phyloP scores from a whole-genome alignment of 106 monocot species.

The Dendrobium officinale region DNA sequence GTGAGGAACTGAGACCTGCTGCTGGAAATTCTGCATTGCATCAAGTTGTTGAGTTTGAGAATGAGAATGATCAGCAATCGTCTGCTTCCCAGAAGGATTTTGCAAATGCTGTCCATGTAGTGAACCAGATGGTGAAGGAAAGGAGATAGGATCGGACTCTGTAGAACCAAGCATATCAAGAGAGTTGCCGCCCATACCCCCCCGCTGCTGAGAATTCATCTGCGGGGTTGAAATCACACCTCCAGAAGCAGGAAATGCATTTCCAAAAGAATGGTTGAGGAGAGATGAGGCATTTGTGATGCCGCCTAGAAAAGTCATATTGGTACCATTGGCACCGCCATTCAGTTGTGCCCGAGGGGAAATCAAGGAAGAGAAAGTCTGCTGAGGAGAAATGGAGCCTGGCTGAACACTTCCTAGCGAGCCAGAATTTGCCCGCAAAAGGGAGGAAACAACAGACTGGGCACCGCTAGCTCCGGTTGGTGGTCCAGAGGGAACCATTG shows the following conservation, averaged over 20 bases:
- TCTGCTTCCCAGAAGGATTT: constrained; percentile 21
- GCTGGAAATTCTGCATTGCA: constrained; percentile 8
- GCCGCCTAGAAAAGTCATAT: constrained; percentile 30
- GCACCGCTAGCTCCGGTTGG: constrained; percentile 14
- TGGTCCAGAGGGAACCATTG: constrained; percentile 19
- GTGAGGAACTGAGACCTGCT: constrained; percentile 14
- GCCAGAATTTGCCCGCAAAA: constrained; percentile 39
- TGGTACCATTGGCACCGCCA: constrained; percentile 16
- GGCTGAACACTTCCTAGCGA: constrained; percentile 24
- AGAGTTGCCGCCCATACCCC: constrained; percentile 3
- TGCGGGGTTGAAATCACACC: constrained; percentile 10
- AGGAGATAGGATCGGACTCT: constrained; percentile 33
- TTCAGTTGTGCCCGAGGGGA: constrained; percentile 49
- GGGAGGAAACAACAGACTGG: constrained; percentile 30
- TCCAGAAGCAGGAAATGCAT: constrained; percentile 16
- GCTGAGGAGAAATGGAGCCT: constrained; percentile 28
- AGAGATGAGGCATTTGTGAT: constrained; percentile 44
- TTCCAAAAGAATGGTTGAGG: constrained; percentile 34
- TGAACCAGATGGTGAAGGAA: constrained; percentile 12
- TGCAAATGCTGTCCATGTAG: constrained; percentile 1
- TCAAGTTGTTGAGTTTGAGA: constrained; percentile 1
- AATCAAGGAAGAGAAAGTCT: constrained; percentile 39
- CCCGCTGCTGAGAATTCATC: constrained; percentile 16
- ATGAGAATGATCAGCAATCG: constrained; percentile 8
- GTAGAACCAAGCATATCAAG: constrained; percentile 18